Percentiles rank a stretch among this genome's conserved stretches.
phyloP scores from a whole-genome alignment of 257 asterid species.

The Vinca minor region DNA sequence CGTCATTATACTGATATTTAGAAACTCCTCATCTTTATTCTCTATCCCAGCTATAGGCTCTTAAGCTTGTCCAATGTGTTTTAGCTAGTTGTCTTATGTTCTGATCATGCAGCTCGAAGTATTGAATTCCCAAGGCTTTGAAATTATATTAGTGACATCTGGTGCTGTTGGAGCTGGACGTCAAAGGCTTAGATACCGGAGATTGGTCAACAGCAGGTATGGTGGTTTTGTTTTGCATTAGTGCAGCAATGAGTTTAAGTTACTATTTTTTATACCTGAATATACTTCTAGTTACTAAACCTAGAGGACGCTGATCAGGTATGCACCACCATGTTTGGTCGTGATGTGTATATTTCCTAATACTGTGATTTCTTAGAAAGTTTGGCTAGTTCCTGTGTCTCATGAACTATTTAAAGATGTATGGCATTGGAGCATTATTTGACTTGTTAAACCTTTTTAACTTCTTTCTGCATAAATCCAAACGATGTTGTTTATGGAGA shows the following conservation, averaged over 20 bases:
- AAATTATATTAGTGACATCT: constrained; percentile 52
- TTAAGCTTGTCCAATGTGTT: neutral
- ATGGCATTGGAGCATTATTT: neutral
- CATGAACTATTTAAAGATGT: neutral
- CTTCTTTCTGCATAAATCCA: neutral
- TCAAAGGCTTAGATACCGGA: constrained; percentile 51
- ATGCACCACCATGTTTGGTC: neutral
- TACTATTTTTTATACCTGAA: neutral
- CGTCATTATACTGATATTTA: neutral
- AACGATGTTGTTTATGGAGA: neutral
- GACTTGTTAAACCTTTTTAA: neutral
- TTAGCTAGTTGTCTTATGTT: neutral
- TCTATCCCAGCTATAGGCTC: neutral
- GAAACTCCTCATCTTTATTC: neutral
- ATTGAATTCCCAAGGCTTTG: constrained; percentile 48
- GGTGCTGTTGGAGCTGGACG: constrained; percentile 79
- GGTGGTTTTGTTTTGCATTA: neutral
- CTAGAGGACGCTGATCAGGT: neutral
- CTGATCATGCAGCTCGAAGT: constrained; percentile 38
- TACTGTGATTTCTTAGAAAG: neutral
- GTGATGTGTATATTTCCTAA: neutral
- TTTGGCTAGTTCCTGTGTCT: neutral
- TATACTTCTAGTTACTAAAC: neutral
- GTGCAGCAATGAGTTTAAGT: neutral
- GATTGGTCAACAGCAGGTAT: constrained; percentile 56